phyloP scores from a whole-genome alignment of 2,329 filamentous ascomycete genomes.

The Magnaporthales sp. region DNA sequence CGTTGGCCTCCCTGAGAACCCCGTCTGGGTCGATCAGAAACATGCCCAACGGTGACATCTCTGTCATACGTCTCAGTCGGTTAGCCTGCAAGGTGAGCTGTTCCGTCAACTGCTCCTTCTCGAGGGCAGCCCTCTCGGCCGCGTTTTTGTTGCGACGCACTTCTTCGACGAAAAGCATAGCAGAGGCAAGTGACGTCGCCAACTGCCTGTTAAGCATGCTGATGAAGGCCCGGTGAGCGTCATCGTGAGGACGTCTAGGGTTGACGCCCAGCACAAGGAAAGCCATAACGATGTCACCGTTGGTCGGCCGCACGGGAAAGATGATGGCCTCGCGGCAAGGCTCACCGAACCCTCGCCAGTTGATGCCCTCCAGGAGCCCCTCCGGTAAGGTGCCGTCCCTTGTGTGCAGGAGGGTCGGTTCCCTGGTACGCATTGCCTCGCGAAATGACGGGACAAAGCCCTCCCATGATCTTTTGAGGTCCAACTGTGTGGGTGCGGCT shows the following conservation, averaged over 20 bases:
- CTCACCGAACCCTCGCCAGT: conserved; percentile 45
- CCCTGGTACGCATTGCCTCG: conserved; percentile 26
- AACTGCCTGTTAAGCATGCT: conserved; percentile 36
- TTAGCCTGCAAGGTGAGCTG: conserved; percentile 25
- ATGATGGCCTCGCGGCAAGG: conserved; percentile 47
- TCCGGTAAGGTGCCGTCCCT: conserved; percentile 38
- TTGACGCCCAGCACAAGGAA: conserved; percentile 56
- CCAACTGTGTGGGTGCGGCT: conserved; percentile 23
- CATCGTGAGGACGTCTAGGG: conserved; percentile 52
- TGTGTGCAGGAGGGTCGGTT: conserved; percentile 21
- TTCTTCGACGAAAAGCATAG: conserved; percentile 57
- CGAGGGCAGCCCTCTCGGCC: conserved; percentile 23
- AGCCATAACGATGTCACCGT: conserved; percentile 47
- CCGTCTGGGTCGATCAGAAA: conserved; percentile 30
- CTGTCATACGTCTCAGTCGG: conserved; percentile 26
- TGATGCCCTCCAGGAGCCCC: conserved; percentile 42
- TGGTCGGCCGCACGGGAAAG: conserved; percentile 51
- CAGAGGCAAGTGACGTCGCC: conserved; percentile 53
- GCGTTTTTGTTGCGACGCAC: conserved; percentile 38
- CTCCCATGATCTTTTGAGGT: conserved; percentile 23
- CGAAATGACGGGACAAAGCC: conserved; percentile 27
- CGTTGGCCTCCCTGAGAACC: conserved; percentile 33
- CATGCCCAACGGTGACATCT: conserved; percentile 27
- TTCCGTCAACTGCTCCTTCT: conserved; percentile 23
- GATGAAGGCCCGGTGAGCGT: conserved; percentile 53